Base-by-base conservation (phyloP, 75 land plant genomes). In the Pinus albicaulis region DNA sequence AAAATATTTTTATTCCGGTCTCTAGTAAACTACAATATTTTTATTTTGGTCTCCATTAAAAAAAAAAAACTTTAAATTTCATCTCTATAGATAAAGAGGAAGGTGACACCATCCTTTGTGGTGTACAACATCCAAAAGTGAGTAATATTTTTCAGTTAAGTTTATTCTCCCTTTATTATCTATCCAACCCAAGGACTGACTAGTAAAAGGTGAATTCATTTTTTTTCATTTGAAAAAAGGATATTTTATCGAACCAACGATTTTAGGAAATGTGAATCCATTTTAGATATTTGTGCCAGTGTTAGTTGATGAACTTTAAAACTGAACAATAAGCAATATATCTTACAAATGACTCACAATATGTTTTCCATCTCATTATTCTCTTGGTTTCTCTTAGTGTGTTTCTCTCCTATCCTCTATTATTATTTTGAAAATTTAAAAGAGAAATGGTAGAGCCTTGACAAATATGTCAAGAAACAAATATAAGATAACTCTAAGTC, bases 231-330 rank as follows among this genome's bases (percentile, higher is more conserved):
- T 98, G 56, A 78, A 88, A 73, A 95, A 90, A 71, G 99, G 99
- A 13, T 98, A 74, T 78, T 98, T 84, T 78, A 53, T 98, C 34
- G 88, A 88, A 74, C 92, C 99, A 44, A 90, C 99, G 12, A 83
- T 98, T 3, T 83, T 98, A 71, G 78, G 84, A 48, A 85, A 93
- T 81, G 96, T 95, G 22, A 81, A 85, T 11, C 88, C 92, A n/a
- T 81, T 87, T 20, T 92, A 98, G 77, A 92, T 98, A 60, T 98
- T 98, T 85, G 99, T 98, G 58, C 99, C 99, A 68, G 99, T 98
- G 60, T 58, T 98, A 38, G 85, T 92, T 64, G 92, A 86, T 89
- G 74, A 92, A 92, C 53, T 98, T 98, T 77, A 86, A 77, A 53
- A 85, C 96, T 38, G 99, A 98, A 83, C 94, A 91, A 55, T 98